Percentiles rank a stretch among this genome's conserved stretches.
Conservation (phyloP, 495 filamentous ascomycete genomes). For the Lindgomyces ingoldianus region DNA sequence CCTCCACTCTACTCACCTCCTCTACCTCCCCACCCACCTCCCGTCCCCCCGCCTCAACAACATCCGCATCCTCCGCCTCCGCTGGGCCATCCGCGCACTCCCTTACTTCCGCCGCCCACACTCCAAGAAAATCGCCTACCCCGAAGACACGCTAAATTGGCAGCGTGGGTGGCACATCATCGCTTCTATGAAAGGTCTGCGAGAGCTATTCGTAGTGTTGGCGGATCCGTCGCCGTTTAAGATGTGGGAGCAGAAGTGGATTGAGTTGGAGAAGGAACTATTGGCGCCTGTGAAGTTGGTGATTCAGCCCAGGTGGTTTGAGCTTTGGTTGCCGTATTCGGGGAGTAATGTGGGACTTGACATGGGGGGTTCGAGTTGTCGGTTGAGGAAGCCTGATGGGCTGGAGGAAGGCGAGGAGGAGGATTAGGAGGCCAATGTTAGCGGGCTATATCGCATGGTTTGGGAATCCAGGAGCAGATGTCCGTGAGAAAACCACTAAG, state of each 20-base stretch:
- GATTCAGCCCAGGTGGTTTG: slow-evolving; percentile 19
- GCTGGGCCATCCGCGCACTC: slow-evolving; percentile 30
- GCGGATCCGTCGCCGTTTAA: slow-evolving; percentile 13
- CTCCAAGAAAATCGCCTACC: slow-evolving; percentile 17
- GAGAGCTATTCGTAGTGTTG: slow-evolving; percentile 28
- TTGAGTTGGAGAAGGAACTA: slow-evolving; percentile 15
- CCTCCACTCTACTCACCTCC: slow-evolving; percentile 30
- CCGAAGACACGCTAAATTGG: slow-evolving; percentile 36
- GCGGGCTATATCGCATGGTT: not conserved
- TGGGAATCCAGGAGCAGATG: not conserved
- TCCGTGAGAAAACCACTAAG: not conserved
- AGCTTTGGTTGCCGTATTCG: slow-evolving; percentile 31
- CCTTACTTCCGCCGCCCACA: slow-evolving; percentile 22
- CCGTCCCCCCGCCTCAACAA: slow-evolving; percentile 17
- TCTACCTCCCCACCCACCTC: slow-evolving; percentile 28
- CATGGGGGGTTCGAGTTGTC: slow-evolving; percentile 18
- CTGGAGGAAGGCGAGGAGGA: slow-evolving; percentile 10
- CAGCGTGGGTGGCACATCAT: slow-evolving; percentile 20
- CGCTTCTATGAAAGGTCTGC: slow-evolving; percentile 18
- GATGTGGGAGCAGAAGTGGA: slow-evolving; percentile 28
- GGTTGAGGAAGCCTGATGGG: slow-evolving; percentile 19
- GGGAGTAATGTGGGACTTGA: slow-evolving; percentile 14
- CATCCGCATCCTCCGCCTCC: slow-evolving; percentile 31
- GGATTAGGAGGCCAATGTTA: not conserved
- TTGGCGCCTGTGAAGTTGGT: slow-evolving; percentile 27